Evolutionary conservation across 305 asterid genomes (phyloP).

Genomic region (Fraxinus baroniana): DNA sequence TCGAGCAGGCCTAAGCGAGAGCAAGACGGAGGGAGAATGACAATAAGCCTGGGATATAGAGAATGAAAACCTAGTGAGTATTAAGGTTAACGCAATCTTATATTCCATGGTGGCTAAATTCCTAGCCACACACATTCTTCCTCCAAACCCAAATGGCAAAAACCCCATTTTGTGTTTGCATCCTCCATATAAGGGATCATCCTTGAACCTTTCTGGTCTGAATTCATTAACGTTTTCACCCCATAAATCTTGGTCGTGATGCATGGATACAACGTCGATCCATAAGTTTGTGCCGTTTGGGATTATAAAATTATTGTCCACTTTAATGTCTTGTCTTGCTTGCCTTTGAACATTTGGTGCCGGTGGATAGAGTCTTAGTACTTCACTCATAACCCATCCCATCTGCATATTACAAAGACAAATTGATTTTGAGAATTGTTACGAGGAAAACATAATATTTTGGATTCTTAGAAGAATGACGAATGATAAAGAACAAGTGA

Average conservation of each 20-base stretch:
- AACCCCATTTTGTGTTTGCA: slow-evolving; percentile 91
- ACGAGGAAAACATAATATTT: neutral
- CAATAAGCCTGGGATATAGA: slow-evolving; percentile 59
- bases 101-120: slow-evolving; percentile 72
- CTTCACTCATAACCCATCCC: slow-evolving; percentile 95
- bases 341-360: slow-evolving; percentile 87
- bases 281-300: slow-evolving; percentile 85
- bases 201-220: slow-evolving; percentile 69
- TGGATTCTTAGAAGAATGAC: neutral
- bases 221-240: slow-evolving; percentile 76
- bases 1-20: slow-evolving; percentile 70
- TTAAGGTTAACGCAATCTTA: slow-evolving; percentile 53
- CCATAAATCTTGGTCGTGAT: slow-evolving; percentile 69
- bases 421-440: neutral
- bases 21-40: slow-evolving; percentile 66
- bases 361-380: slow-evolving; percentile 67
- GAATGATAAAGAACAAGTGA: neutral
- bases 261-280: slow-evolving; percentile 86
- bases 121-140: slow-evolving; percentile 83
- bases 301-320: slow-evolving; percentile 40
- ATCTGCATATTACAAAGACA: slow-evolving; percentile 45
- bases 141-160: slow-evolving; percentile 90
- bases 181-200: slow-evolving; percentile 46
- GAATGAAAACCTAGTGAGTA: slow-evolving; percentile 63
- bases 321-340: slow-evolving; percentile 61